Base-by-base conservation (phyloP, 768 basidiomycete species). In the Myochromella boudieri region DNA sequence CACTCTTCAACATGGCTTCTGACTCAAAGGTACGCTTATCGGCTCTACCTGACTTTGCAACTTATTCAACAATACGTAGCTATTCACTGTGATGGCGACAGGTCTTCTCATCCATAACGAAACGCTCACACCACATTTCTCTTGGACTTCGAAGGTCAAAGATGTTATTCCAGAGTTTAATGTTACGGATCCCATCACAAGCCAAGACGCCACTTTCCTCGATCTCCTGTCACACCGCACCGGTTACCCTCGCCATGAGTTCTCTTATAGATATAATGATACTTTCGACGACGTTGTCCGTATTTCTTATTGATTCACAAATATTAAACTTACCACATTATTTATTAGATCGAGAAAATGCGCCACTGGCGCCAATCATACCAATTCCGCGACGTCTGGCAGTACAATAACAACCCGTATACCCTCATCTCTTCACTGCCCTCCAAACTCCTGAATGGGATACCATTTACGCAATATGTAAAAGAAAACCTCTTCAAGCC, bases 381-480 rank as follows among this genome's bases (percentile, higher is more conserved):
- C 21, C 60, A 58, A 29, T 69, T 69, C 51, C 61, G 67, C 9
- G 48, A 60, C 9, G 37, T 41, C 7, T 61, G 46, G 28, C 66
- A 66, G 37, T 65, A 66, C 50, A 58, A 53, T 48, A 67, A 65
- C 47, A 55, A 59, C 44, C 61, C 63, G 60, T 67, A 66, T 27
- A 52, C 48, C 1, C 37, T 60, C 12, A 38, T 67, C 8, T 60
- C 63, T 0, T 58, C 53, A 22, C 48, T 68, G 7, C 64, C 60
- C 0, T 49, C 60, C 2, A 44, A 36, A 1, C 46, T 59, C 5
- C 56, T 59, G 6, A 45, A 48, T 12, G 48, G 48, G 15, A 50
- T 48, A 1, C 37, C 60, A 14, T 53, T 65, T 33, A 55, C 57
- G 14, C 47, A 52, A 25, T 67, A 65, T 47, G 61, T 65, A 28